Evolutionary conservation across 2,329 filamentous ascomycete species (phyloP), one percentile per base, ranked within the genome.

Genomic region (Scedosporium boydii): DNA sequence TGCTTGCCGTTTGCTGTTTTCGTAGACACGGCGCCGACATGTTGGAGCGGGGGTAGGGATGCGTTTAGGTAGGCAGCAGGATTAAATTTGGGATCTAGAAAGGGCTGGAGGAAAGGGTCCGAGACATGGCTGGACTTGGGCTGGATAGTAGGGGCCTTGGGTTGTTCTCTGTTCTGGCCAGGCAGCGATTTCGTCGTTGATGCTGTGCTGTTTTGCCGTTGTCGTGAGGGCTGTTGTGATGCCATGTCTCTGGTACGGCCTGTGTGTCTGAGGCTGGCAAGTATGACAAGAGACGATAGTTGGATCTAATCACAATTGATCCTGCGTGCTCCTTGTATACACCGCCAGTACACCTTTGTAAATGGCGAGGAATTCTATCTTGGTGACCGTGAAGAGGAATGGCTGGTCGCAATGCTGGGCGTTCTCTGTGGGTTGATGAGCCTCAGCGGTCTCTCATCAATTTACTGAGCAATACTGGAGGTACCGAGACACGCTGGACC

Each of bases 61-160:
- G 86, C 79, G 75, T 98, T 98, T 69, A 98, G 85, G 73, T 92
- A 96, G 58, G 89, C 86, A 66, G 88, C 89, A 3, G 93, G 83
- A 73, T 96, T 91, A 75, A 98, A 98, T 55, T 83, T 79, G 4
- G 88, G 80, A 59, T 85, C 80, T 44, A 93, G 80, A 73, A 97
- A 97, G 62, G 88, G 86, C 63, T 85, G 84, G 3, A 96, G 82
- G 62, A 86, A 84, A 12, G 87, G 82, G 70, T 96, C 91, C 65
- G 87, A 77, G 44, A 90, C 82, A 72, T 93, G 85, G 62, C 79
- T 73, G 4, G 85, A 86, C 69, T 78, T 82, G 60, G 82, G 76
- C 67, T 79, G 74, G 58, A 78, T 70, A 34, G 73, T 69, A 4
- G 34, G 10, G 29, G 74, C 68, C 59, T 68, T 71, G 21, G 74